Conservation (phyloP, 2,329 filamentous ascomycete genomes). For the Ophiostoma sp. region DNA sequence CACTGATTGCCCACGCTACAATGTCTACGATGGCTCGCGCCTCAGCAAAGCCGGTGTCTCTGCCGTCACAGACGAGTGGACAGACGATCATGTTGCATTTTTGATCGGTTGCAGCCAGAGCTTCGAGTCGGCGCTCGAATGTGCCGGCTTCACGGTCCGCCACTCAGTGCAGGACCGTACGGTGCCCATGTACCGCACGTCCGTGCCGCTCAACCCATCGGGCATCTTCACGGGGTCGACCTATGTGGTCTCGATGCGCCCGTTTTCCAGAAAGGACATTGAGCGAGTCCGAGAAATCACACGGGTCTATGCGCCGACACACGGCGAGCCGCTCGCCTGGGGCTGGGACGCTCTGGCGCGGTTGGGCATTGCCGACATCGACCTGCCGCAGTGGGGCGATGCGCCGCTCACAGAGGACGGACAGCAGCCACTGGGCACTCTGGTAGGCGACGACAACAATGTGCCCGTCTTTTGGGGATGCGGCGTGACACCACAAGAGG, state of each 20-base stretch:
- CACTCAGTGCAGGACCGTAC: conserved; percentile 46
- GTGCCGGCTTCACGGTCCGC: conserved; percentile 46
- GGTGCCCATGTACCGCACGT: conserved; percentile 55
- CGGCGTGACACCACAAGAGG: conserved; percentile 61
- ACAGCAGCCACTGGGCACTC: conserved; percentile 25
- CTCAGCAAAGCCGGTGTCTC: conserved; percentile 39
- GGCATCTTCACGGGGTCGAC: conserved; percentile 48
- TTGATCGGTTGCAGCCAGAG: conserved; percentile 60
- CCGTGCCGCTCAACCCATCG: conserved; percentile 51
- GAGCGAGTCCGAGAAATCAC: conserved; percentile 51
- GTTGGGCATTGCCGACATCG: conserved; percentile 51
- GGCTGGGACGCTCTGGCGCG: conserved; percentile 27
- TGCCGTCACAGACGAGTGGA: conserved; percentile 50
- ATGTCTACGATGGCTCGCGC: conserved; percentile 49
- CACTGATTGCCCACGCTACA: conserved; percentile 53
- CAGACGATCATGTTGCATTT: conserved; percentile 54
- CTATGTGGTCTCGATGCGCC: conserved; percentile 59
- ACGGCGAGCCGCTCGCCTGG: conserved; percentile 50
- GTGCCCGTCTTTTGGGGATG: conserved; percentile 60
- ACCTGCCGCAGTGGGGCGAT: conserved; percentile 54
- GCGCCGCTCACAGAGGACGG: conserved; percentile 30
- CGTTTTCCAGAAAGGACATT: conserved; percentile 47
- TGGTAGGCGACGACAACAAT: conserved; percentile 40
- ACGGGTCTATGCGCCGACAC: conserved; percentile 48
- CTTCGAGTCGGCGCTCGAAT: conserved; percentile 53